phyloP scores from a whole-genome alignment of 2,329 filamentous ascomycete species.

The Calonectria pseudoreteaudii region DNA sequence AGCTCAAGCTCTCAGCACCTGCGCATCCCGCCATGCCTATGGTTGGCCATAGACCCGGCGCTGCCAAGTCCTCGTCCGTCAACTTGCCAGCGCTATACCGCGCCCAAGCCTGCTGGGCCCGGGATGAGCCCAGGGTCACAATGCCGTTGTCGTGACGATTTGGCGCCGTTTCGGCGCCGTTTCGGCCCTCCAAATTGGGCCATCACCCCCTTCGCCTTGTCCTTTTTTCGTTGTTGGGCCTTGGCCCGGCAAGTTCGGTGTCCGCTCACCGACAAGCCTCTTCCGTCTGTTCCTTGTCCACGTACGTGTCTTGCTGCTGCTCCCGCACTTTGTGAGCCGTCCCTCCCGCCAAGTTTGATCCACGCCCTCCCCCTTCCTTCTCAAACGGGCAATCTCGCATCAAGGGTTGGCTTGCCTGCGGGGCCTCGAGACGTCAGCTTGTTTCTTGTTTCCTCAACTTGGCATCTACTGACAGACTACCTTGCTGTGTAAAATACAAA shows the following conservation, averaged over 20 bases:
- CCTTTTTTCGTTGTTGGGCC: not conserved
- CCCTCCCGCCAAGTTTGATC: not conserved
- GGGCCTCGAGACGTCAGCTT: not conserved
- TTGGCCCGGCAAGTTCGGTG: constrained; percentile 2
- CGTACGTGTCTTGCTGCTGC: not conserved
- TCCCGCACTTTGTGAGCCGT: not conserved
- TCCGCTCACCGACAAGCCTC: constrained; percentile 3
- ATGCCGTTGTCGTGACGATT: constrained; percentile 45
- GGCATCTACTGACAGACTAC: no score
- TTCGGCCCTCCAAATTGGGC: constrained; percentile 28
- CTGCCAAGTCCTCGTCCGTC: constrained; percentile 5
- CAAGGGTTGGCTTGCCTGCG: not conserved
- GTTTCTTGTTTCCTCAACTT: not conserved
- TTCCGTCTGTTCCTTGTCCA: not conserved
- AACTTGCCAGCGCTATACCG: constrained; percentile 3
- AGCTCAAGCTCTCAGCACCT: not conserved
- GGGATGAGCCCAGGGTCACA: constrained; percentile 10
- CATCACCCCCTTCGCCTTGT: constrained; percentile 12
- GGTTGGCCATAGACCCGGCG: not conserved
- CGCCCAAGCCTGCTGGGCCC: constrained; percentile 5
- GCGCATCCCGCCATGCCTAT: not conserved
- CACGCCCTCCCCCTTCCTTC: not conserved
- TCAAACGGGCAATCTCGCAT: not conserved
- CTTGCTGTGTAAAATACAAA: not conserved
- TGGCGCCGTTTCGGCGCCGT: constrained; percentile 41